Percentiles rank a stretch among this genome's conserved stretches.
Conservation (phyloP, 2,329 filamentous ascomycete species). For the Nothopassalora personata region DNA sequence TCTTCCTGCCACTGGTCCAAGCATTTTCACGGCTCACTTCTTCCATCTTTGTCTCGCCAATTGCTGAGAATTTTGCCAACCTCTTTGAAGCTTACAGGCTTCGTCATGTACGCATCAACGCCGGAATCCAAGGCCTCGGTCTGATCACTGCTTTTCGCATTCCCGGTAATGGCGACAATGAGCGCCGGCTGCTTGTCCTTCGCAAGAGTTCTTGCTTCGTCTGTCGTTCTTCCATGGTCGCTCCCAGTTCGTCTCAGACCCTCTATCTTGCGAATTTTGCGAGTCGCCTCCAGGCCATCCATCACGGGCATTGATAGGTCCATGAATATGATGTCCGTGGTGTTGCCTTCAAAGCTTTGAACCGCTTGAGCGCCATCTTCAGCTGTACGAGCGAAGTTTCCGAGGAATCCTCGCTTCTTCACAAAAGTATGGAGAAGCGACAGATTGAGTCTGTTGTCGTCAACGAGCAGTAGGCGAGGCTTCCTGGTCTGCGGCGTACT, state of each 20-base stretch:
- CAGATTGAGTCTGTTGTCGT: conserved; percentile 29
- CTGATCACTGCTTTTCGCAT: conserved; percentile 24
- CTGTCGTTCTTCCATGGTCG: background rate
- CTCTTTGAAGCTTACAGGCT: conserved; percentile 30
- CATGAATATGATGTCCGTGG: conserved; percentile 48
- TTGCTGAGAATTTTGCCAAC: conserved; percentile 16
- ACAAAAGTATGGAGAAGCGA: conserved; percentile 32
- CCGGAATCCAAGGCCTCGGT: conserved; percentile 27
- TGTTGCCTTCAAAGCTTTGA: conserved; percentile 34
- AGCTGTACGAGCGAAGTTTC: conserved; percentile 35
- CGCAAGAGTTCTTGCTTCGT: background rate
- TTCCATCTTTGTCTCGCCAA: conserved; percentile 6
- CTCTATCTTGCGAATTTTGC: conserved; percentile 28
- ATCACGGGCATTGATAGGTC: conserved; percentile 36
- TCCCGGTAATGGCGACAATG: conserved; percentile 33
- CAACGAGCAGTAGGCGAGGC: conserved; percentile 24
- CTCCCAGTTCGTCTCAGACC: conserved; percentile 9
- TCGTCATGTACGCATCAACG: conserved; percentile 31
- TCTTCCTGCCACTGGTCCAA: too few relatives aligned
- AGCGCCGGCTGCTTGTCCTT: conserved; percentile 1
- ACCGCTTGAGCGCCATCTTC: conserved; percentile 47
- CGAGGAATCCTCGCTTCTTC: conserved; percentile 18
- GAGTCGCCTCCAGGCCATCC: conserved; percentile 30
- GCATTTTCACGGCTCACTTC: too few relatives aligned
- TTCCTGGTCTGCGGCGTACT: conserved; percentile 5